Evolutionary conservation across 2,329 filamentous ascomycete species (phyloP).

Genomic region (Cladobotryum mycophilum): DNA sequence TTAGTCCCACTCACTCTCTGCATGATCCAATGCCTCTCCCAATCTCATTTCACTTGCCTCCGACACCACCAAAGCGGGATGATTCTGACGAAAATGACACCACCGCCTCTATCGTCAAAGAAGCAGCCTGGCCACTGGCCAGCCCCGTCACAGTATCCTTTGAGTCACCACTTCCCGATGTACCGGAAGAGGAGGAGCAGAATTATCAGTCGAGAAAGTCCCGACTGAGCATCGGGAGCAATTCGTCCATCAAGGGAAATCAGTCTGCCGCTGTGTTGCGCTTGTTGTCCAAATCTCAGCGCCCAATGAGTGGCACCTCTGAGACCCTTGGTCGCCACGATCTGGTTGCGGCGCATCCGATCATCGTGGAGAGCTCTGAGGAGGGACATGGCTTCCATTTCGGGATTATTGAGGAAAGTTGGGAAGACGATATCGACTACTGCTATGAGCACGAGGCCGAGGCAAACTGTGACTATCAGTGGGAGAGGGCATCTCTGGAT

Average conservation of each 20-base stretch:
- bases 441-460: conserved; percentile 64
- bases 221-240: conserved; percentile 41
- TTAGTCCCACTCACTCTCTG: conserved; percentile 23
- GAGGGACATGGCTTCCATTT: conserved; percentile 16
- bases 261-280: conserved; percentile 50
- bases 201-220: conserved; percentile 31
- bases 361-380: conserved; percentile 11
- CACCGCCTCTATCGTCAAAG: conserved; percentile 22
- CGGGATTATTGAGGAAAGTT: conserved; percentile 41
- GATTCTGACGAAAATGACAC: background rate
- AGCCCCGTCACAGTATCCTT: conserved; percentile 23
- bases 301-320: conserved; percentile 43
- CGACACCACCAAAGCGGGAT: conserved; percentile 5
- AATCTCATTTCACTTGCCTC: conserved; percentile 5
- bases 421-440: conserved; percentile 66
- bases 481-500: conserved; percentile 54
- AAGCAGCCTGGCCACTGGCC: conserved; percentile 37
- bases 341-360: conserved; percentile 30
- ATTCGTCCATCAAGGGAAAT: conserved; percentile 48
- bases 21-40: background rate
- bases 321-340: conserved; percentile 46
- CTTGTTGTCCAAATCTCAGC: conserved; percentile 34
- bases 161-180: conserved; percentile 47
- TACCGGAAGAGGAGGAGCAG: conserved; percentile 58
- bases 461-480: conserved; percentile 60